These are phyloP conservation scores for Puccinia hordei DNA, from an alignment of 1,284 basidiomycete genomes.

Conservation along the genomic window DNA sequence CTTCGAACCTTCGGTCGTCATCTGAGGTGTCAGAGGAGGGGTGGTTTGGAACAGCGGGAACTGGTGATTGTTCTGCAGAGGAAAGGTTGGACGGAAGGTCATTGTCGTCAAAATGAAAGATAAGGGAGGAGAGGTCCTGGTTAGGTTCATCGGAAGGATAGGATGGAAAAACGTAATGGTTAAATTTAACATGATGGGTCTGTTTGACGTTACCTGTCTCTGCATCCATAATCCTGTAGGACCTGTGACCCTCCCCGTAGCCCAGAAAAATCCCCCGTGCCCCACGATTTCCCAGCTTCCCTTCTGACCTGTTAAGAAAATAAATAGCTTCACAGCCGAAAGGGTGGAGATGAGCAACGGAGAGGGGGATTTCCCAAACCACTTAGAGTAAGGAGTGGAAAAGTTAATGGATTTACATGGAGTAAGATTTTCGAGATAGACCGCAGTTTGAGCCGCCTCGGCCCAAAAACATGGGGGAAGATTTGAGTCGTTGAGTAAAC, in stretches of 20 bases:
- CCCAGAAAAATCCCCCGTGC: too few relatives aligned
- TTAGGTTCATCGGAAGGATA: background rate
- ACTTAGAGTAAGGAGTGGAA: background rate
- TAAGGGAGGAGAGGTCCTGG: background rate
- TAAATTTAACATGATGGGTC: too few relatives aligned
- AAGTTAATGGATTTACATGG: too few relatives aligned
- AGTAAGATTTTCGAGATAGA: too few relatives aligned
- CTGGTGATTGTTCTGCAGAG: background rate
- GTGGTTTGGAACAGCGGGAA: background rate
- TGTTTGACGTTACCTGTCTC: too few relatives aligned
- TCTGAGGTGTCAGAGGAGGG: background rate
- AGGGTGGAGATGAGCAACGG: background rate
- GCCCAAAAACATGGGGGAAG: background rate
- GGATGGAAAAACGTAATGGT: background rate
- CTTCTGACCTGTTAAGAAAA: too few relatives aligned
- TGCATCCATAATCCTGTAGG: too few relatives aligned
- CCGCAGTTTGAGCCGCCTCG: background rate
- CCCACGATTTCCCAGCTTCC: too few relatives aligned
- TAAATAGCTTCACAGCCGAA: too few relatives aligned
- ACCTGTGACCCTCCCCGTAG: too few relatives aligned
- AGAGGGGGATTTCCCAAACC: constrained; percentile 1
- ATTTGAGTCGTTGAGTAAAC: background rate
- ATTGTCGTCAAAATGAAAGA: background rate
- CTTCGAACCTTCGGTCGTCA: too few relatives aligned
- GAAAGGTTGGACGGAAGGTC: background rate